Conservation (phyloP, 768 basidiomycete genomes). For the Hortiboletus campestris region DNA sequence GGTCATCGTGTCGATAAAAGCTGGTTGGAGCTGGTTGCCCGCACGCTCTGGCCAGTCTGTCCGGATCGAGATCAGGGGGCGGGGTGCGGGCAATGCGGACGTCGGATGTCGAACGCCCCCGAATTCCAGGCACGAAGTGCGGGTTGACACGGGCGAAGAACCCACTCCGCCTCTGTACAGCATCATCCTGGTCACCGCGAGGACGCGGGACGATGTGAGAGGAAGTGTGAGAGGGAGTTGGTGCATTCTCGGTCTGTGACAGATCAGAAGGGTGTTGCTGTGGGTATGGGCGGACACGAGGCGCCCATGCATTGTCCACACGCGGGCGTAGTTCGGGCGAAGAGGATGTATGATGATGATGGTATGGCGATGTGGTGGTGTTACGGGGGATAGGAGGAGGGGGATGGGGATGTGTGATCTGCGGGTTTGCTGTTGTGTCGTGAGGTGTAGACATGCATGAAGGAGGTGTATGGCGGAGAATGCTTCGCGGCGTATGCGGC, state of each 20-base stretch:
- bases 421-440: conserved; percentile 2
- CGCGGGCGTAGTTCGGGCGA: conserved; percentile 24
- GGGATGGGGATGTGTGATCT: background rate
- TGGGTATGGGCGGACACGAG: conserved; percentile 18
- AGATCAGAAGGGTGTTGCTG: conserved; percentile 12
- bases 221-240: conserved; percentile 1
- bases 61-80: conserved; percentile 28
- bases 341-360: conserved; percentile 24
- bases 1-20: conserved; percentile 11
- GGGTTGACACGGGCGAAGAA: conserved; percentile 13
- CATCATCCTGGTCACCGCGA: conserved; percentile 11
- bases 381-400: conserved; percentile 9
- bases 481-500: conserved; percentile 11
- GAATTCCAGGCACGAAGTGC: conserved; percentile 10
- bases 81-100: conserved; percentile 20
- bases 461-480: conserved; percentile 17
- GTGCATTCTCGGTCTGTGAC: background rate
- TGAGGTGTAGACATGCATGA: background rate
- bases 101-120: conserved; percentile 24
- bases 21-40: conserved; percentile 15
- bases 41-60: conserved; percentile 30
- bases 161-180: conserved; percentile 9
- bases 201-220: conserved; percentile 14
- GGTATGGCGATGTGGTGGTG: conserved; percentile 4
- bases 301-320: conserved; percentile 21